Conservation (phyloP, 2,329 filamentous ascomycete genomes). For the Helotiales sp. region DNA sequence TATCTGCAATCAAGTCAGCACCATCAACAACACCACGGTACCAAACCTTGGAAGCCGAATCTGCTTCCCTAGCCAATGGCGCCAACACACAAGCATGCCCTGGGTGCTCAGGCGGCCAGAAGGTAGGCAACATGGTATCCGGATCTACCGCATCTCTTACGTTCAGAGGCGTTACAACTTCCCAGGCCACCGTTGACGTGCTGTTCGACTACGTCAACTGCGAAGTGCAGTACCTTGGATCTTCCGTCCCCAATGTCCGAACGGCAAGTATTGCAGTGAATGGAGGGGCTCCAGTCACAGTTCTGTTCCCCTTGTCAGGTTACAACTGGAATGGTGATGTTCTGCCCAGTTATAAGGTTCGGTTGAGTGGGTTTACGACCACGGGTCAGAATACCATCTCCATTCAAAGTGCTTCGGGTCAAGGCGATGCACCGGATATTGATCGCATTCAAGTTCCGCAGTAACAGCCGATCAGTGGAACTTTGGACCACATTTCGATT, state of each 20-base stretch:
- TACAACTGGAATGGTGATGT: conserved; percentile 5
- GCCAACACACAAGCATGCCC: neutral
- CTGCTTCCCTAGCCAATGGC: neutral
- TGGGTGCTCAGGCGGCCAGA: neutral
- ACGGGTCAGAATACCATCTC: neutral
- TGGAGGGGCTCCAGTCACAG: neutral
- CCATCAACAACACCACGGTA: neutral
- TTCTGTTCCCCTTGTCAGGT: neutral
- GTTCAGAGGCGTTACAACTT: neutral
- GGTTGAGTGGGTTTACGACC: neutral
- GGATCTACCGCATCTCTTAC: neutral
- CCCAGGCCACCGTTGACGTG: neutral
- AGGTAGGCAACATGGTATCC: neutral
- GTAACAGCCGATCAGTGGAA: neutral
- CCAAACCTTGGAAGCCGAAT: neutral
- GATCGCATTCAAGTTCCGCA: neutral
- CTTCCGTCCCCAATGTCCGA: neutral
- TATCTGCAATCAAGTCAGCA: neutral
- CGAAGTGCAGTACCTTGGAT: conserved; percentile 4
- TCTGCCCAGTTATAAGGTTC: neutral
- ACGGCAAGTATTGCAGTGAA: conserved; percentile 6
- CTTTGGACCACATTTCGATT: neutral
- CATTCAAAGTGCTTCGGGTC: neutral
- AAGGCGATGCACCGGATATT: neutral
- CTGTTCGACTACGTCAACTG: conserved; percentile 9